These are phyloP conservation scores for Elongisporangium anandrum DNA, from an alignment of 352 stramenopile species.

Conservation along the genomic window DNA sequence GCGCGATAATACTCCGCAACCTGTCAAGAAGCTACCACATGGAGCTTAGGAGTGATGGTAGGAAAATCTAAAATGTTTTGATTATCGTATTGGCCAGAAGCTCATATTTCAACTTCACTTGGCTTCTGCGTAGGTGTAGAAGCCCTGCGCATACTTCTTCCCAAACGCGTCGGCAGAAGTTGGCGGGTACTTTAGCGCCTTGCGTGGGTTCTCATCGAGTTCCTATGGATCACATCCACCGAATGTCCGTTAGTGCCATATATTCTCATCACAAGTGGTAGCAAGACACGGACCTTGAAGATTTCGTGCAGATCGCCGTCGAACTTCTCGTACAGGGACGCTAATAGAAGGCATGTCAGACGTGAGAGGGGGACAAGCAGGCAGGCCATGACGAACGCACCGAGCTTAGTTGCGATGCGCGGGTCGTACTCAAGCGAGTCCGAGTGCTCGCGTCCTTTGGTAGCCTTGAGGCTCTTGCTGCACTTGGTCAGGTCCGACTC, in stretches of 20 bases:
- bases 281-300: conserved; percentile 49
- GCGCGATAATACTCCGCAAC: too few relatives aligned
- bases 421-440: conserved; percentile 72
- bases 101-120: too few relatives aligned
- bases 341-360: conserved; percentile 6
- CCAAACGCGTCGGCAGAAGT: conserved; percentile 59
- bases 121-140: conserved; percentile 81
- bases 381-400: conserved; percentile 8
- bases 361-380: not conserved
- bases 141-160: conserved; percentile 77
- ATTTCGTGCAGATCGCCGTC: conserved; percentile 60
- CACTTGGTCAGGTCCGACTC: conserved; percentile 57
- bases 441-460: conserved; percentile 59
- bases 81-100: too few relatives aligned
- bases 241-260: not conserved
- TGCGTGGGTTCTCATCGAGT: conserved; percentile 71
- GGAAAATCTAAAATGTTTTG: too few relatives aligned
- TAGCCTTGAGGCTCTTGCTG: conserved; percentile 55
- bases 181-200: conserved; percentile 73
- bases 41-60: too few relatives aligned
- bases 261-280: not conserved
- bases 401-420: conserved; percentile 44
- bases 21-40: too few relatives aligned
- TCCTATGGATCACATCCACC: conserved; percentile 20
- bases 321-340: conserved; percentile 56